A percentile compares a stretch with the other conserved stretches of the same genome.
Conservation (phyloP, 2,329 filamentous ascomycete species). For the Colletotrichum sp. region DNA sequence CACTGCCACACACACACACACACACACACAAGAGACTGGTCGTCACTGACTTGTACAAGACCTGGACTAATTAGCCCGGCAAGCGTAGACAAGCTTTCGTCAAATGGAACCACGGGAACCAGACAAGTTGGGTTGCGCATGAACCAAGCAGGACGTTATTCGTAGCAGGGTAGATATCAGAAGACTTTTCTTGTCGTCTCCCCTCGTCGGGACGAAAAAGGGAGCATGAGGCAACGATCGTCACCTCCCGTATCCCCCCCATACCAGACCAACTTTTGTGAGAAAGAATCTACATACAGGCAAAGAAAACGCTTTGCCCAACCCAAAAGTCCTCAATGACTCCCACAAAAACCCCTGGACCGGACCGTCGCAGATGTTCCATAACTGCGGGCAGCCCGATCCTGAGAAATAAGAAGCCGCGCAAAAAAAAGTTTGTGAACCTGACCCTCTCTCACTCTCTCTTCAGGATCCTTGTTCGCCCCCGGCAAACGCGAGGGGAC, state of each 20-base stretch:
- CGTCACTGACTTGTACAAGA: background rate
- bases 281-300: slow-evolving; percentile 1
- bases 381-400: background rate
- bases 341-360: background rate
- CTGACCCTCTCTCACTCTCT: background rate
- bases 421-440: background rate
- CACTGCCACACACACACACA: background rate
- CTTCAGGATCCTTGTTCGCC: background rate
- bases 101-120: background rate
- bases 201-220: background rate
- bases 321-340: background rate
- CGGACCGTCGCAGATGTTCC: background rate
- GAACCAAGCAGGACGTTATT: background rate
- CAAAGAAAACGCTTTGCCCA: background rate
- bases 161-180: background rate
- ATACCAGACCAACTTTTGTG: background rate
- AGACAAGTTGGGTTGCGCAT: background rate
- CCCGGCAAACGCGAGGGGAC: background rate
- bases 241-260: background rate
- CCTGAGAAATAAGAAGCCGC: background rate
- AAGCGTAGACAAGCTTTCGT: background rate
- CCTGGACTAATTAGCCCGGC: background rate
- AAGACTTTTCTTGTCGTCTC: background rate
- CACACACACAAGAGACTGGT: background rate
- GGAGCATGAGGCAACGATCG: background rate